phyloP scores from a whole-genome alignment of 805 yeast genomes.

The Lipomyces sp. region DNA sequence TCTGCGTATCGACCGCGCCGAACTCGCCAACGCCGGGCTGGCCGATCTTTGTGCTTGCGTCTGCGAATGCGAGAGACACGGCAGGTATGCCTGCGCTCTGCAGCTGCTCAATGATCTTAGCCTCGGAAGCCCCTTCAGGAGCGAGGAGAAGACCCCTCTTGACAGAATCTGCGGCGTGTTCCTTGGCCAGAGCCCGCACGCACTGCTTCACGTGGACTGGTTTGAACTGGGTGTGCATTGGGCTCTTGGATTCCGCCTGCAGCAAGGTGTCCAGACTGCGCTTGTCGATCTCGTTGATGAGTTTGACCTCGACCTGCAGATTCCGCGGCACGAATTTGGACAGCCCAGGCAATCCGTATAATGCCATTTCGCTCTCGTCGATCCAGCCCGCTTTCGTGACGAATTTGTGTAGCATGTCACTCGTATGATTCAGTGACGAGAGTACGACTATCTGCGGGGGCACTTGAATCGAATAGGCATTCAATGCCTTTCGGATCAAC shows the following conservation, averaged over 20 bases:
- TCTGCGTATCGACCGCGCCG: conserved; percentile 7
- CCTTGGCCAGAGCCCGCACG: conserved; percentile 1
- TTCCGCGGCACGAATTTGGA: too few relatives aligned
- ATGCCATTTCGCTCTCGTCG: not conserved
- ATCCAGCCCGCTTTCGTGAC: not conserved
- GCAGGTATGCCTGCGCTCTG: too few relatives aligned
- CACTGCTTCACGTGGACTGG: not conserved
- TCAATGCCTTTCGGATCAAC: not conserved
- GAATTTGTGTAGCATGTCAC: not conserved
- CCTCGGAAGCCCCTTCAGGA: conserved; percentile 14
- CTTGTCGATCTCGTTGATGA: too few relatives aligned
- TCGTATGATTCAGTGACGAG: not conserved
- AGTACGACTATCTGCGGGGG: not conserved
- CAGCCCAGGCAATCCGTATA: not conserved
- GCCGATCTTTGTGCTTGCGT: not conserved
- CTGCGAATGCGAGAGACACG: too few relatives aligned
- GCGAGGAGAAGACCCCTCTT: conserved; percentile 16
- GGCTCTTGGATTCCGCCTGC: not conserved
- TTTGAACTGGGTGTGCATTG: not conserved
- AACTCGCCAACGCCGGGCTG: not conserved
- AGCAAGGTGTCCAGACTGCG: too few relatives aligned
- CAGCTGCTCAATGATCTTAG: too few relatives aligned
- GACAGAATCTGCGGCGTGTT: not conserved
- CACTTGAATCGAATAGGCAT: conserved; percentile 3
- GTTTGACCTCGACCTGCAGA: too few relatives aligned